Base-by-base conservation (phyloP, 1,139 yeast genomes). In the Zygosaccharomyces sapae region DNA sequence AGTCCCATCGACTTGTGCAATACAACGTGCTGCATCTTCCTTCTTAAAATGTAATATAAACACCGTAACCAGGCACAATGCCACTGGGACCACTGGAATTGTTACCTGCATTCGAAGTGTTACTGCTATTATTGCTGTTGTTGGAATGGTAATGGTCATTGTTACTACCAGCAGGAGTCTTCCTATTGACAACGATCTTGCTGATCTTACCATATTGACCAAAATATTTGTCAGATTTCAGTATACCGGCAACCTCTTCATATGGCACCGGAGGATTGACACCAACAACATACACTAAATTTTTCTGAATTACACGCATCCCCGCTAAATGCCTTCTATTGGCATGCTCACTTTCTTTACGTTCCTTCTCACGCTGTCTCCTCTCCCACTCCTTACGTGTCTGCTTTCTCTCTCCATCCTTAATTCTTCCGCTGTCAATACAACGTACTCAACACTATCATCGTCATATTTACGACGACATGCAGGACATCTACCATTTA, bases 151-250 rank as follows among this genome's bases (percentile, higher is more conserved):
- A 75, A 52, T 62, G 61, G 41, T 55, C 55, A 47, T 67, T 53
- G 3, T 76, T 70, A 38, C 58, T 62, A 33, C 53, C 46, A 34
- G 67, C 68, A 5, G 86, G 85, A 41, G 77, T 72, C 58, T 94
- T 82, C 58, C 83, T 83, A 68, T 94, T 94, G 57, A 94, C 87
- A 45, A 94, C 98, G 53, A 92, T 86, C 67, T 94, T 94, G 68
- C 84, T 82, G 52, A 94, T 94, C 66, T 87, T 88, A 50, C 99
- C 99, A 66, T 90, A 94, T 69, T 94, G 97, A 18, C 98, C 99
- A 71, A 94, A 94, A 70, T 89, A 94, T 64, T 86, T 87, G 53
- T 92, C 98, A 1, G 95, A 84, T 56, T 95, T 80, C 53, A 94
- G 74, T 2, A 89, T 80, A 3, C 86, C 72, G 55, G 89, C 95